Evolutionary conservation across 345 rosid genomes (phyloP).

Genomic region (Kandelia obovata): DNA sequence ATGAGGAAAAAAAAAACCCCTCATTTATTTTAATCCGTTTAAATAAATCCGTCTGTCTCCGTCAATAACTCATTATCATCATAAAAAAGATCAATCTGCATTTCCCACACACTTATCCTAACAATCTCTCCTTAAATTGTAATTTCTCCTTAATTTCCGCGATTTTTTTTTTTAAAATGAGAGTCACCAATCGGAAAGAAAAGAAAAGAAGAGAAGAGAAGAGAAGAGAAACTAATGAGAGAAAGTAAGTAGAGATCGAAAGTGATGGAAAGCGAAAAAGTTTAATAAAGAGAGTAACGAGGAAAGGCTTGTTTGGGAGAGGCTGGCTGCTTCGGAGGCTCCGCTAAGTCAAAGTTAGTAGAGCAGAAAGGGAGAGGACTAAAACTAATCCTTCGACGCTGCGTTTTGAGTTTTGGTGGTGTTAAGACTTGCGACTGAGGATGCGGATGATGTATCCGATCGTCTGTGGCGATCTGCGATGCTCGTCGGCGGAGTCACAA

Average conservation of each 20-base stretch:
- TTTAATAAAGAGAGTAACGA: background rate
- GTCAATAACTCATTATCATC: no score
- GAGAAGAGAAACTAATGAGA: background rate
- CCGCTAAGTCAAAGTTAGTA: no score
- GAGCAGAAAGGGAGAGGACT: no score
- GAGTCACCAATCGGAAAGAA: background rate
- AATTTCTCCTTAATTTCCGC: background rate
- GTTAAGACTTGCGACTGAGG: conserved; percentile 6
- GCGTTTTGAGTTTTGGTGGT: background rate
- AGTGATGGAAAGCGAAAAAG: background rate
- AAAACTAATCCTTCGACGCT: no score
- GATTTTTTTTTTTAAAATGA: no score
- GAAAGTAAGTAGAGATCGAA: background rate
- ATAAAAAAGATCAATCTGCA: no score
- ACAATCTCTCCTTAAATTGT: background rate
- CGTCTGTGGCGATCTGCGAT: no score
- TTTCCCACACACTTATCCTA: no score
- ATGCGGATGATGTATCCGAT: conserved; percentile 54
- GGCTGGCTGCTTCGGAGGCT: no score
- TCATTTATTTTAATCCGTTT: background rate
- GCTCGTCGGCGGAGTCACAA: conserved; percentile 44
- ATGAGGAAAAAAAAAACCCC: no score
- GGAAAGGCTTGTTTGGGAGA: background rate
- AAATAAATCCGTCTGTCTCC: background rate
- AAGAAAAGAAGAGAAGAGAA: background rate